These are phyloP conservation scores for Phaeoacremonium minimum DNA, from an alignment of 2,329 filamentous ascomycete species.

Conservation along the genomic window DNA sequence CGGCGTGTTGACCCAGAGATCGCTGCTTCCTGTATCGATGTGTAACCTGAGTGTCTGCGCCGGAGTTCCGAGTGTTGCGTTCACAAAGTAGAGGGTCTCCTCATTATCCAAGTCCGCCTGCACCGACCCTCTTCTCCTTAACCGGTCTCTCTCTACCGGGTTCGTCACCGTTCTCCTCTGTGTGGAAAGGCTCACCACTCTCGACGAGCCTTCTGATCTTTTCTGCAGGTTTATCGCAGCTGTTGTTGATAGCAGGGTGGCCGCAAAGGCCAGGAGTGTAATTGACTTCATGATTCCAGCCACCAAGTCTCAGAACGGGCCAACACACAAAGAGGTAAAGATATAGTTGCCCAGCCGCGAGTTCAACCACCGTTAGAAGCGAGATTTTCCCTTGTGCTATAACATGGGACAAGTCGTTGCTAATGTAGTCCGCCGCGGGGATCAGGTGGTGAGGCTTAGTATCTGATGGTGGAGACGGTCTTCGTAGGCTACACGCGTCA, in stretches of 20 bases:
- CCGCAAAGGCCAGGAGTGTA: slow-evolving; percentile 21
- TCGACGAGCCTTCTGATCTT: slow-evolving; percentile 26
- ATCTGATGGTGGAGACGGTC: too few relatives aligned
- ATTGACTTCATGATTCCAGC: slow-evolving; percentile 31
- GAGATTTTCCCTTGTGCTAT: too few relatives aligned
- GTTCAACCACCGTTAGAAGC: too few relatives aligned
- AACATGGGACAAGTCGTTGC: too few relatives aligned
- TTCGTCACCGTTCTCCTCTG: slow-evolving; percentile 33
- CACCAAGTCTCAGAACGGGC: too few relatives aligned
- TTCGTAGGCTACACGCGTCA: too few relatives aligned
- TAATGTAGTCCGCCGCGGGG: too few relatives aligned
- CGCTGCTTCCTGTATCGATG: slow-evolving; percentile 66
- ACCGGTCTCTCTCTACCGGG: slow-evolving; percentile 37
- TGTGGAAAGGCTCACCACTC: slow-evolving; percentile 41
- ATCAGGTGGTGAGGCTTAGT: too few relatives aligned
- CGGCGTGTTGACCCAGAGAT: slow-evolving; percentile 66
- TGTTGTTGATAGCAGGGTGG: slow-evolving; percentile 18
- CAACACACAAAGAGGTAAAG: too few relatives aligned
- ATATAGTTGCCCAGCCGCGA: too few relatives aligned
- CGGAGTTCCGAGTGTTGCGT: slow-evolving; percentile 60
- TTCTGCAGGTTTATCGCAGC: slow-evolving; percentile 22
- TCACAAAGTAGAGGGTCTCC: slow-evolving; percentile 62
- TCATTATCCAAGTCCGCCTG: slow-evolving; percentile 49
- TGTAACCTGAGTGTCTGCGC: slow-evolving; percentile 52
- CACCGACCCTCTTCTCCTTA: slow-evolving; percentile 40